Evolutionary conservation across 257 asterid species (phyloP), one percentile per base, ranked within the genome.

Genomic region (Capsicum rhomboideum): DNA sequence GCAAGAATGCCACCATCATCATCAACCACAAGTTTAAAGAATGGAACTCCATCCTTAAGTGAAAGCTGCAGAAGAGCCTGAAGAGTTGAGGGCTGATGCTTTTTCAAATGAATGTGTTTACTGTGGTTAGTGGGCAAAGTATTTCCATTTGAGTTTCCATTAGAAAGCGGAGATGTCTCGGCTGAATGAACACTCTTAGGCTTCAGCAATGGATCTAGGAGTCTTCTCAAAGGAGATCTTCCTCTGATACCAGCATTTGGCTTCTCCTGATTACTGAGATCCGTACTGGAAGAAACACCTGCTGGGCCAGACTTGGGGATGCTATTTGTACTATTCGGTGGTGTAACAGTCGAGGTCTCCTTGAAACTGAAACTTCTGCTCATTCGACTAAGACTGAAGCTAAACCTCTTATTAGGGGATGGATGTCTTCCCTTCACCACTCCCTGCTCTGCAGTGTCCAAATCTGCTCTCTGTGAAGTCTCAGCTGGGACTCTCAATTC

Each of bases 331-430:
- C 96, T 87, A 85, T 84, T 90, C 82, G 69, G 21, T 52, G 91
- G 91, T 59, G 97, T 87, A 88, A 58, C 89, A 40, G 86, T 84
- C 17, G 97, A 91, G 67, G 85, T 85, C 46, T 96, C 99, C 95
- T 93, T 96, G 83, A 93, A 93, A 89, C 97, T 95, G 88, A 89
- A 86, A 89, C 95, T 96, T 88, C 97, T 93, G 91, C 95, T 91
- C 92, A 93, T 88, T 89, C 84, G 91, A 84, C 98, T 91, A 29
- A 92, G 82, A 89, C 85, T 91, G 85, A 96, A 92, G 91, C 96
- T 95, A 85, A 95, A 93, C 55, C 98, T 89, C 61, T 93, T 90
- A 52, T 86, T 88, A 80, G 97, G 97, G 46, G 97, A 93, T 42
- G 95, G 91, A 71, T 91, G 87, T 87, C 97, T 89, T 84, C 91